A percentile compares a stretch with the other conserved stretches of the same genome.
These are phyloP conservation scores for Picea sitchensis DNA, from an alignment of 75 land plant species.

Conservation along the genomic window DNA sequence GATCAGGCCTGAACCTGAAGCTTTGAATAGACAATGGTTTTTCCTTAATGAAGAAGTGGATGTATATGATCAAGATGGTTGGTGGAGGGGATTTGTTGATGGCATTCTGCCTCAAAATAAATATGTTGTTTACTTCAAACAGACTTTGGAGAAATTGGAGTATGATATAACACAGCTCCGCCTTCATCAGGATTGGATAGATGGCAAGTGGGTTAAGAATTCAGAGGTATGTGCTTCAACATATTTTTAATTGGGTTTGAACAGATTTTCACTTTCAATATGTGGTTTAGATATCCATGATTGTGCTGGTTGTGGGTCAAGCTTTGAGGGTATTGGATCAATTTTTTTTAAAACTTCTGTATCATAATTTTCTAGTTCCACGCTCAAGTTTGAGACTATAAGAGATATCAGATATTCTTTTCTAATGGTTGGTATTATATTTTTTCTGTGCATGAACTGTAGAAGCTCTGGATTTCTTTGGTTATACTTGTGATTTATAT, in stretches of 20 bases:
- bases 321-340: too few species aligned
- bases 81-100: conserved; percentile 57
- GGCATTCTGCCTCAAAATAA: conserved; percentile 19
- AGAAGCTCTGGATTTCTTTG: neutral
- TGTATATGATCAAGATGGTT: conserved; percentile 46
- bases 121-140: conserved; percentile 41
- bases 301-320: too few species aligned
- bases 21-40: conserved; percentile 9
- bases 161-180: conserved; percentile 31
- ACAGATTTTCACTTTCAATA: too few species aligned
- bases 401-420: too few species aligned
- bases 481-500: neutral
- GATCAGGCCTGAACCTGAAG: conserved; percentile 51
- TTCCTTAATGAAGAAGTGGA: conserved; percentile 43
- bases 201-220: conserved; percentile 44
- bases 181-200: conserved; percentile 49
- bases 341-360: neutral
- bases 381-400: neutral
- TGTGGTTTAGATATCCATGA: too few species aligned
- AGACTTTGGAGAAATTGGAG: conserved; percentile 26
- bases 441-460: too few species aligned
- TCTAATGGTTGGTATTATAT: too few species aligned
- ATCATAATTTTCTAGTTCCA: neutral
- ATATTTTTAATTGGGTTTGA: too few species aligned
- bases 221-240: conserved; percentile 24